Percentiles rank a stretch among this genome's conserved stretches.
Evolutionary conservation across 2,329 filamentous ascomycete genomes (phyloP).

Genomic region (Colletotrichum sp.): DNA sequence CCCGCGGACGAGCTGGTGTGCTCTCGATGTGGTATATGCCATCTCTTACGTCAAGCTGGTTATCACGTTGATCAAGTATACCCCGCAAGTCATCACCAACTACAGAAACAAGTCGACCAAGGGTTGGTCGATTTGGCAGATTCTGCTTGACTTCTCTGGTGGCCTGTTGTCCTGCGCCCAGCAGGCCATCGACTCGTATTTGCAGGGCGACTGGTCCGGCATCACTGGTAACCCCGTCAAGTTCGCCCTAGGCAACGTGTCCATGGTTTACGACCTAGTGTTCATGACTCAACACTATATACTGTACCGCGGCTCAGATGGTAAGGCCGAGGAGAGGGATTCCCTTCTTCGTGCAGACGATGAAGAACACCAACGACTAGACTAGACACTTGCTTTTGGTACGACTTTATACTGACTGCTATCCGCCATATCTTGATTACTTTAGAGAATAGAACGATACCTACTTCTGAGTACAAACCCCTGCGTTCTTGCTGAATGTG

Average conservation of each 20-base stretch:
- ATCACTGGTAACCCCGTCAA: constrained; percentile 93
- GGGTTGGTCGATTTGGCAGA: constrained; percentile 87
- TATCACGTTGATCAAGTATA: constrained; percentile 90
- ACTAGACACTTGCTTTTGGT: neutral
- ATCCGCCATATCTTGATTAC: neutral
- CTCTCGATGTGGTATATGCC: constrained; percentile 68
- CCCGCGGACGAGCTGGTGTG: constrained; percentile 58
- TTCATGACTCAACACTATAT: constrained; percentile 92
- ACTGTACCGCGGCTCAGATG: constrained; percentile 58
- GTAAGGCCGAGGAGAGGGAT: constrained; percentile 22
- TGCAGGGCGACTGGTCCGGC: constrained; percentile 88
- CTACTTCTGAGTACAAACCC: neutral
- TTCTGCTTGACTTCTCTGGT: constrained; percentile 83
- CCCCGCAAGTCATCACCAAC: constrained; percentile 85
- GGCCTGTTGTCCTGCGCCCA: constrained; percentile 84
- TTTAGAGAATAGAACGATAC: neutral
- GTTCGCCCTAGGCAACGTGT: constrained; percentile 83
- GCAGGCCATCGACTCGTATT: constrained; percentile 81
- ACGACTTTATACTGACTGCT: neutral
- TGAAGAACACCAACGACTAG: constrained; percentile 22
- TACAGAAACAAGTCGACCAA: constrained; percentile 82
- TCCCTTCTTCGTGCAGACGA: constrained; percentile 17
- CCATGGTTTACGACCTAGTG: constrained; percentile 82
- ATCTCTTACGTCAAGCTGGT: constrained; percentile 89
- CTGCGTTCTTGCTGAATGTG: neutral